Percentiles rank a stretch among this genome's conserved stretches.
phyloP scores from a whole-genome alignment of 495 filamentous ascomycete species.

The Tetracladium marchalianum region DNA sequence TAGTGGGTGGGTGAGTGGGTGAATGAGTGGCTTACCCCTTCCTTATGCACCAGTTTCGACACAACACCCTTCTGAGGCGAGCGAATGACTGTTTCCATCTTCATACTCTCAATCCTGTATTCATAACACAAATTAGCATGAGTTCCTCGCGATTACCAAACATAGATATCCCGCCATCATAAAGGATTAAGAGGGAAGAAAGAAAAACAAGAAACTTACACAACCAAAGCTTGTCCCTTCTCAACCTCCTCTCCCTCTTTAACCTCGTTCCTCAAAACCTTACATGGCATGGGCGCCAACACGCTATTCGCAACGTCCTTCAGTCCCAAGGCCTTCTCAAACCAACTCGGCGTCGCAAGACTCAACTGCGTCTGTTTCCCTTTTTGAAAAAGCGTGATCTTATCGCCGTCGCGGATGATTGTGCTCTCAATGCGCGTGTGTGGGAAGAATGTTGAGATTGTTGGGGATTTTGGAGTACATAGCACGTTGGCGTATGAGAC shows the following conservation, averaged over 20 bases:
- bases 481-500: constrained; percentile 34
- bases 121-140: not conserved
- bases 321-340: constrained; percentile 73
- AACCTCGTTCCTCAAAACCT: constrained; percentile 64
- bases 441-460: constrained; percentile 55
- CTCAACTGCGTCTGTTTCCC: constrained; percentile 67
- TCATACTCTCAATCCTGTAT: constrained; percentile 86
- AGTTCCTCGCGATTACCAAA: not conserved
- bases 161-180: not conserved
- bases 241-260: constrained; percentile 68
- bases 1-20: not conserved
- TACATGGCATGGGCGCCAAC: constrained; percentile 77
- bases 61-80: constrained; percentile 77
- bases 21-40: constrained; percentile 57
- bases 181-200: not conserved
- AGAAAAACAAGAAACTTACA: constrained; percentile 36
- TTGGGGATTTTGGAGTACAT: constrained; percentile 21
- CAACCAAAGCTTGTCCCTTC: constrained; percentile 81
- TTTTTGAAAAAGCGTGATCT: constrained; percentile 70
- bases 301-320: constrained; percentile 78
- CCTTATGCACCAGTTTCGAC: constrained; percentile 70
- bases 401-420: constrained; percentile 49
- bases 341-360: constrained; percentile 63
- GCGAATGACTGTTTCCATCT: constrained; percentile 98
- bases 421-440: constrained; percentile 74